phyloP scores from a whole-genome alignment of 169 alveolate genomes.

The Plasmodium billcollinsi region DNA sequence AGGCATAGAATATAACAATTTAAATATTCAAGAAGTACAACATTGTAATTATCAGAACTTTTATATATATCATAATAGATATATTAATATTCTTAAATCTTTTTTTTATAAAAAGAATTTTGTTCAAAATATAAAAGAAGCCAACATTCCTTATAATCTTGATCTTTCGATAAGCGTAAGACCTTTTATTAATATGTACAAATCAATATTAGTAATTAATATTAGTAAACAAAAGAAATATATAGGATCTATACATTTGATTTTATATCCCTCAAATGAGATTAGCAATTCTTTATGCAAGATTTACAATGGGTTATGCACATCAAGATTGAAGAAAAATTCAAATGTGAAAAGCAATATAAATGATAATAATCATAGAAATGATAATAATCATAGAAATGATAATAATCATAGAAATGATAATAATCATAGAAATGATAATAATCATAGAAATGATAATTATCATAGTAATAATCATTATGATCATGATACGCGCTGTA shows the following conservation, averaged over 20 bases:
- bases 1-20: constrained; percentile 25
- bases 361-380: background rate
- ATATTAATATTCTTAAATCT: constrained; percentile 11
- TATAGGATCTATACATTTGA: constrained; percentile 16
- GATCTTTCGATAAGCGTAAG: constrained; percentile 5
- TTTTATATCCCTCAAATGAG: constrained; percentile 37
- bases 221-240: constrained; percentile 9
- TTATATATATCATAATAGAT: constrained; percentile 28
- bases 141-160: background rate
- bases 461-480: no score
- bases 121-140: background rate
- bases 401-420: background rate
- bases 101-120: constrained; percentile 25
- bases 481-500: no score
- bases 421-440: background rate
- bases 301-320: constrained; percentile 1
- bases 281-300: background rate
- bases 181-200: constrained; percentile 14
- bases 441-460: background rate
- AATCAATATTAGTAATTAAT: constrained; percentile 19
- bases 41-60: constrained; percentile 26
- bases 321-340: no score
- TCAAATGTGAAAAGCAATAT: background rate
- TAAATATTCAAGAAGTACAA: constrained; percentile 12
- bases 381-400: background rate